Base-by-base conservation (phyloP, 768 basidiomycete species). In the Boletus rubropictus region DNA sequence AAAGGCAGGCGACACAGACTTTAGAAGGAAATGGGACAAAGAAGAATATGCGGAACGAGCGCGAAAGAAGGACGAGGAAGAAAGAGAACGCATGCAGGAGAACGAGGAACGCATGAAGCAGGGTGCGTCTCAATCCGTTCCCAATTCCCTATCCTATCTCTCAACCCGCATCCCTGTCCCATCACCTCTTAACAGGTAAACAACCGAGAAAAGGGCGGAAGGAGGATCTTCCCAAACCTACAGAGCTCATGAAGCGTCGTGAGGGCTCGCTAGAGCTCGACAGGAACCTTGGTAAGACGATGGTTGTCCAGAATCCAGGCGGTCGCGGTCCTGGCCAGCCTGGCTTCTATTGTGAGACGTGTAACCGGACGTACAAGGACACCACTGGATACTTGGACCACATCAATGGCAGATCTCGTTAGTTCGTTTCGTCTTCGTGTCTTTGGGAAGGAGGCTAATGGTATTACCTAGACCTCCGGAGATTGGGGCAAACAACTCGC, bases 321-420 rank as follows among this genome's bases (percentile, higher is more conserved):
- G 89, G 81, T 15, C 77, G 81, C 52, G 94, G 94, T 1, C 79
- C 92, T 15, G 92, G 94, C 4, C 85, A 92, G 52, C 92, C 93
- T 20, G 93, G 93, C 0, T 99, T 96, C 70, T 86, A 79, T 67
- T 99, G 96, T 61, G 93, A 95, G 61, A 70, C 86, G 8, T 99
- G 96, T 65, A 86, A 80, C 56, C 75, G 91, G 55, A 95, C 86
- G 14, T 89, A 91, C 70, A 96, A 95, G 67, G 96, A 99, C 60
- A 91, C 82, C 42, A 77, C 82, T n/a, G 89, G 82, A 9, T 98
- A 98, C 64, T 72, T 99, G 39, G 94, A 97, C 63, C 96, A 99
- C 61, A 80, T 99, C 46, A 99, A 99, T 68, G 84, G 91, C 49
- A 78, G 93, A 73, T 81, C 81, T 44, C 95, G 95, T 97, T 65